Evolutionary conservation across 192 early-diverging fungal species (phyloP).

Genomic region (Cetraspora pellucida): DNA sequence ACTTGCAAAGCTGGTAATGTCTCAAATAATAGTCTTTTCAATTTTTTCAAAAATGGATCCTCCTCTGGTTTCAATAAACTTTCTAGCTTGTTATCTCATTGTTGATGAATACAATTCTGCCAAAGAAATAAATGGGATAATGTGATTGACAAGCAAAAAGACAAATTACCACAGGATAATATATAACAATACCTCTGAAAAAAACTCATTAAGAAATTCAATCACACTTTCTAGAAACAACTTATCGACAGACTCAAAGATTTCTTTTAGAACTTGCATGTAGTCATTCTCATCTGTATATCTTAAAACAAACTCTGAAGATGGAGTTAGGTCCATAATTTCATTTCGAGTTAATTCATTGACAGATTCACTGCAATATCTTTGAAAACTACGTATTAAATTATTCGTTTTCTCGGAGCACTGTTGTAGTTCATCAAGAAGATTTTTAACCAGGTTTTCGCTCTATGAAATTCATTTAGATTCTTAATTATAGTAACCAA

Average conservation of each 20-base stretch:
- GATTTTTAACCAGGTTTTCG: constrained; percentile 29
- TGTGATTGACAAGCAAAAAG: constrained; percentile 7
- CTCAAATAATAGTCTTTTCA: constrained; percentile 30
- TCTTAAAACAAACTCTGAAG: constrained; percentile 27
- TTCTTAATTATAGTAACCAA: too few species aligned
- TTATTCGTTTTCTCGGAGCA: constrained; percentile 1
- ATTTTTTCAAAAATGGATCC: constrained; percentile 25
- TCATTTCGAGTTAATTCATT: constrained; percentile 19
- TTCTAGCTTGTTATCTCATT: constrained; percentile 19
- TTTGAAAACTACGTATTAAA: constrained; percentile 17
- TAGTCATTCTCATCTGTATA: constrained; percentile 18
- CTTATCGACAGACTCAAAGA: constrained; percentile 22
- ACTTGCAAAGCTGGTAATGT: constrained; percentile 28
- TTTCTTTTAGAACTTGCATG: constrained; percentile 34
- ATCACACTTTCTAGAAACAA: constrained; percentile 13
- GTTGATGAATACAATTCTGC: constrained; percentile 7
- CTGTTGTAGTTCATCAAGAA: background rate
- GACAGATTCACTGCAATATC: constrained; percentile 8
- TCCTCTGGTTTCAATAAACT: constrained; percentile 13
- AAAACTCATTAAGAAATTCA: constrained; percentile 26
- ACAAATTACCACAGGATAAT: constrained; percentile 21
- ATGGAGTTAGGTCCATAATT: constrained; percentile 28
- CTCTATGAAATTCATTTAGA: constrained; percentile 18
- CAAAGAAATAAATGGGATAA: constrained; percentile 4
- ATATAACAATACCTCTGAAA: constrained; percentile 29